Evolutionary conservation across 108 stramenopile genomes (phyloP).

Genomic region (Epithemia pelagica): DNA sequence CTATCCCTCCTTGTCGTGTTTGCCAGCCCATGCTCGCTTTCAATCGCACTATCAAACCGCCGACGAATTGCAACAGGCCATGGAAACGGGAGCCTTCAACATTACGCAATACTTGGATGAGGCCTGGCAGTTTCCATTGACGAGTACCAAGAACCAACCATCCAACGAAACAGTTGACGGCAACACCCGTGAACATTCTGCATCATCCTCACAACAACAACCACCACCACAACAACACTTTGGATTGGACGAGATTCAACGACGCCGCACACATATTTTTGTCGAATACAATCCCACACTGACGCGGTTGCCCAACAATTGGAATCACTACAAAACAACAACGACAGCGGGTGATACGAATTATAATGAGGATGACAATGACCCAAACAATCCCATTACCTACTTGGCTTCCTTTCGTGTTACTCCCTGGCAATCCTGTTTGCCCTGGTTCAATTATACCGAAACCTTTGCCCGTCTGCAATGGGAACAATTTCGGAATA

Average conservation of each 20-base stretch:
- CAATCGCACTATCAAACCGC: not conserved
- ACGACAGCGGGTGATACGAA: too few species aligned
- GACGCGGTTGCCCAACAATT: not conserved
- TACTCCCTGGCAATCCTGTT: not conserved
- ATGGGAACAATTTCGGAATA: not conserved
- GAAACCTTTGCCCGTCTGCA: not conserved
- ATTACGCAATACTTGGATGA: not conserved
- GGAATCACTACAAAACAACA: not conserved
- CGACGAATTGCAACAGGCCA: not conserved
- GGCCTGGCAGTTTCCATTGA: not conserved
- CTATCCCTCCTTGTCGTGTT: not conserved
- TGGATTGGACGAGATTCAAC: too few species aligned
- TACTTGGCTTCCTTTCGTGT: not conserved
- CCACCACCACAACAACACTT: too few species aligned
- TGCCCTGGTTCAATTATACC: not conserved
- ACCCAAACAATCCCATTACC: not conserved
- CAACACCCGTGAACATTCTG: too few species aligned
- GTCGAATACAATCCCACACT: constrained; percentile 2
- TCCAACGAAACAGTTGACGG: too few species aligned
- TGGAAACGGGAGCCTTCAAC: not conserved
- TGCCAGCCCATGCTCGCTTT: not conserved
- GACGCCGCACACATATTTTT: not conserved
- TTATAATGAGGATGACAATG: not conserved
- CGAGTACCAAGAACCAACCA: too few species aligned
- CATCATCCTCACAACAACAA: too few species aligned